These are phyloP conservation scores for Neoboletus brunneissimus DNA, from an alignment of 768 basidiomycete species.

Conservation along the genomic window DNA sequence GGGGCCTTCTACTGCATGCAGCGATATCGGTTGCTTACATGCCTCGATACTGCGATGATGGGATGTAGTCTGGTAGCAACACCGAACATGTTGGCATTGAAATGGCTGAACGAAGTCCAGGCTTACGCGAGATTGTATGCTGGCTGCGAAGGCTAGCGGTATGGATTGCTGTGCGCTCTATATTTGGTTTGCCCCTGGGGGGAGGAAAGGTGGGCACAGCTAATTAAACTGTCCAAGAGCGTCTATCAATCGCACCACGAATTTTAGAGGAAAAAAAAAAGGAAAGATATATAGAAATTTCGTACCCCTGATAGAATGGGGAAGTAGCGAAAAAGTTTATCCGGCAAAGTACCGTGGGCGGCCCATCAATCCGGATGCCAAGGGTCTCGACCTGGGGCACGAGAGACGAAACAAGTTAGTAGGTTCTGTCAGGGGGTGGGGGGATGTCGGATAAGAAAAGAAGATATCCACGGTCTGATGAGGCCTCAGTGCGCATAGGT, in stretches of 20 bases:
- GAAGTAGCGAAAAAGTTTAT: not conserved
- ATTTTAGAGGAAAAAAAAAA: not conserved
- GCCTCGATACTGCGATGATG: not conserved
- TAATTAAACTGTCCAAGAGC: not conserved
- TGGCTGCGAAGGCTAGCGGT: not conserved
- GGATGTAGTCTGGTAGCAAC: not conserved
- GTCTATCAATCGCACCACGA: not conserved
- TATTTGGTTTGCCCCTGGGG: not conserved
- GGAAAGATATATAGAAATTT: not conserved
- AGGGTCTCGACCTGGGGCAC: not conserved
- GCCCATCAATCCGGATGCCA: not conserved
- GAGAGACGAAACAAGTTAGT: not conserved
- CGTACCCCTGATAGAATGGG: not conserved
- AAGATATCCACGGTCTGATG: slow-evolving; percentile 1
- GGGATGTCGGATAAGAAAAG: not conserved
- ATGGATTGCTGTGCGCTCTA: not conserved
- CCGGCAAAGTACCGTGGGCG: not conserved
- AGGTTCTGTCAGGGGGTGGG: not conserved
- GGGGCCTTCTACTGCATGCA: not conserved
- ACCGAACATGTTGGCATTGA: not conserved
- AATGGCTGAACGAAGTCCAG: not conserved
- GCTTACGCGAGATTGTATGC: not conserved
- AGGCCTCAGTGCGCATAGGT: not conserved
- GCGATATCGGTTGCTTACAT: not conserved
- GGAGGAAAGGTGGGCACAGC: not conserved